These are phyloP conservation scores for Nitzschia sp. DNA, from an alignment of 108 stramenopile genomes.

Conservation along the genomic window DNA sequence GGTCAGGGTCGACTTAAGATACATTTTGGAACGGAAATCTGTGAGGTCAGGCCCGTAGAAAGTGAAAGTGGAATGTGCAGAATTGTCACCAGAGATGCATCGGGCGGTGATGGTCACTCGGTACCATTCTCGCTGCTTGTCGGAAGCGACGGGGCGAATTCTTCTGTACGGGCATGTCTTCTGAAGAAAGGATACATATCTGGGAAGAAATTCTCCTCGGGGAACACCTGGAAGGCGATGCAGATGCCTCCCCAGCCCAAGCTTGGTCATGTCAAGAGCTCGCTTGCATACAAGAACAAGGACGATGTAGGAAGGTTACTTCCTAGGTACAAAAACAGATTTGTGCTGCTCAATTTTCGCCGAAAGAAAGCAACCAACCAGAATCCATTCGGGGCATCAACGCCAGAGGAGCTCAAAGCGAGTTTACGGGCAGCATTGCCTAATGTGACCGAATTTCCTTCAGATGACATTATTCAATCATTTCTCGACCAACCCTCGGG, in stretches of 20 bases:
- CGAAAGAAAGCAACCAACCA: neutral
- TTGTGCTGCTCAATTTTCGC: conserved; percentile 5
- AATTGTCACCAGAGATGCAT: neutral
- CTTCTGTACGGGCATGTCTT: neutral
- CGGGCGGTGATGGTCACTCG: neutral
- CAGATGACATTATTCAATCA: conserved; percentile 11
- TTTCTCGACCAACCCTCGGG: conserved; percentile 11
- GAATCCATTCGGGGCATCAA: conserved; percentile 7
- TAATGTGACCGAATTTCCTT: conserved; percentile 12
- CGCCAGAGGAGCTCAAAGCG: neutral
- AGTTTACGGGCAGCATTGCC: neutral
- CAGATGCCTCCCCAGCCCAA: conserved; percentile 9
- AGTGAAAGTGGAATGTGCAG: neutral
- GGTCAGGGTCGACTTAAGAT: neutral
- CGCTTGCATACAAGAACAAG: conserved; percentile 3
- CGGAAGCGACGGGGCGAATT: conserved; percentile 10
- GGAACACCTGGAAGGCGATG: conserved; percentile 12
- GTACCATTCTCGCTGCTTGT: conserved; percentile 3
- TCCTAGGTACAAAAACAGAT: neutral
- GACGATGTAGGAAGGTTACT: neutral
- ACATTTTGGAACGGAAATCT: neutral
- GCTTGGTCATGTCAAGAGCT: neutral
- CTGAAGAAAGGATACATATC: neutral
- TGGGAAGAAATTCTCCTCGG: neutral
- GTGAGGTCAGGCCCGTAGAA: neutral